These are phyloP conservation scores for Podospora pseudoanserina DNA, from an alignment of 495 filamentous ascomycete genomes.

Conservation along the genomic window DNA sequence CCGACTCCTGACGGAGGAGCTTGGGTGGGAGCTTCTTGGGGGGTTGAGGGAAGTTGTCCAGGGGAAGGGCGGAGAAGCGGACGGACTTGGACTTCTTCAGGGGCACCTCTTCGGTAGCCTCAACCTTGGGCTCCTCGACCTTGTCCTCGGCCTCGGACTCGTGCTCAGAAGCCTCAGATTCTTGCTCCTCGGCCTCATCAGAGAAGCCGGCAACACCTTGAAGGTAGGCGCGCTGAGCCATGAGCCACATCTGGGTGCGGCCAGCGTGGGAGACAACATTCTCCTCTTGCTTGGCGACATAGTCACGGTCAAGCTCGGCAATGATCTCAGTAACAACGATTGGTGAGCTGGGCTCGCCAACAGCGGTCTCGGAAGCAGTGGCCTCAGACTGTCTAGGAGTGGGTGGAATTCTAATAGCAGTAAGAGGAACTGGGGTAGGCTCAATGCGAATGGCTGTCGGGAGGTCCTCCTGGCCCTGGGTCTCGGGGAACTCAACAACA, in stretches of 20 bases:
- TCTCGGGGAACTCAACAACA: conserved; percentile 56
- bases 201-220: conserved; percentile 61
- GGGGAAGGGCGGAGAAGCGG: conserved; percentile 61
- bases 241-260: conserved; percentile 77
- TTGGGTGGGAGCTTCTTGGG: conserved; percentile 46
- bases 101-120: conserved; percentile 32
- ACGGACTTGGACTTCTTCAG: conserved; percentile 74
- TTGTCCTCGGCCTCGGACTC: conserved; percentile 26
- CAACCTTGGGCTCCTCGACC: conserved; percentile 29
- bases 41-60: conserved; percentile 32
- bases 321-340: conserved; percentile 51
- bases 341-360: conserved; percentile 35
- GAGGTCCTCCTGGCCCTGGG: conserved; percentile 51
- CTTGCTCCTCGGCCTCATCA: conserved; percentile 31
- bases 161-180: conserved; percentile 26
- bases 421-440: conserved; percentile 32
- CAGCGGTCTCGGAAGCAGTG: conserved; percentile 35
- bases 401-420: conserved; percentile 27
- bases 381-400: conserved; percentile 15
- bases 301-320: conserved; percentile 66
- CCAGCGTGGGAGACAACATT: conserved; percentile 65
- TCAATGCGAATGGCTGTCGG: conserved; percentile 57
- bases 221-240: conserved; percentile 73
- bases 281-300: conserved; percentile 62
- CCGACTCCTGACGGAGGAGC: conserved; percentile 60